Evolutionary conservation across 306 rosid species (phyloP).

Genomic region (Datisca glomerata): DNA sequence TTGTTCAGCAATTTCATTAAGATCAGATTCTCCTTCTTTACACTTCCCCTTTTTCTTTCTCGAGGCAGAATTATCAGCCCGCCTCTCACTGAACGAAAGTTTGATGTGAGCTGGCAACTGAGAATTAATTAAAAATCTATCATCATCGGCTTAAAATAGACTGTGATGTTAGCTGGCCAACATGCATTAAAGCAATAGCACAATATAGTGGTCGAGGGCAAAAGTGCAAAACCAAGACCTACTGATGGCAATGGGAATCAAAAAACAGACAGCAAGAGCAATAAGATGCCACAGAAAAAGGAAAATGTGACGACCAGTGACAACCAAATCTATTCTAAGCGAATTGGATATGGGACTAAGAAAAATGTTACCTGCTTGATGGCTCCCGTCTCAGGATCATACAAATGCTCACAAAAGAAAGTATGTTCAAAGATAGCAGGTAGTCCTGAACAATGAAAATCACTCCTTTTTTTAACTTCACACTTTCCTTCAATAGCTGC

Average conservation of each 20-base stretch:
- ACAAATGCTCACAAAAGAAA: conserved; percentile 39
- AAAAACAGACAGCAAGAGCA: background rate
- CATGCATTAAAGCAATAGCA: no score
- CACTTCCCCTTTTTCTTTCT: conserved; percentile 88
- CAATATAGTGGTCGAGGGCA: no score
- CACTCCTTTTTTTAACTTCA: conserved; percentile 37
- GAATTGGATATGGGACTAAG: background rate
- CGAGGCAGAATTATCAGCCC: conserved; percentile 35
- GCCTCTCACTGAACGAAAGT: conserved; percentile 40
- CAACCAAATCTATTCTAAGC: no score
- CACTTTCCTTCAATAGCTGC: conserved; percentile 31
- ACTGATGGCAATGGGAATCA: no score
- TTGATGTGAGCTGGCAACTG: conserved; percentile 68
- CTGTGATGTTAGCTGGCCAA: no score
- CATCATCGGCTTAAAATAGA: no score
- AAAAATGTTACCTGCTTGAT: conserved; percentile 26
- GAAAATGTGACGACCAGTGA: no score
- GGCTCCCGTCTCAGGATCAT: conserved; percentile 43
- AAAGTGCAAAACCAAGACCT: no score
- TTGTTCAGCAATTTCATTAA: conserved; percentile 35
- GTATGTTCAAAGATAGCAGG: conserved; percentile 29
- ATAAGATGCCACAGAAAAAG: background rate
- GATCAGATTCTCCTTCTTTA: conserved; percentile 54
- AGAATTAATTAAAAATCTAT: conserved; percentile 9
- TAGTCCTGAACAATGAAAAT: conserved; percentile 19